phyloP scores from a whole-genome alignment of 306 rosid species.

The Gastrolobium bilobum region DNA sequence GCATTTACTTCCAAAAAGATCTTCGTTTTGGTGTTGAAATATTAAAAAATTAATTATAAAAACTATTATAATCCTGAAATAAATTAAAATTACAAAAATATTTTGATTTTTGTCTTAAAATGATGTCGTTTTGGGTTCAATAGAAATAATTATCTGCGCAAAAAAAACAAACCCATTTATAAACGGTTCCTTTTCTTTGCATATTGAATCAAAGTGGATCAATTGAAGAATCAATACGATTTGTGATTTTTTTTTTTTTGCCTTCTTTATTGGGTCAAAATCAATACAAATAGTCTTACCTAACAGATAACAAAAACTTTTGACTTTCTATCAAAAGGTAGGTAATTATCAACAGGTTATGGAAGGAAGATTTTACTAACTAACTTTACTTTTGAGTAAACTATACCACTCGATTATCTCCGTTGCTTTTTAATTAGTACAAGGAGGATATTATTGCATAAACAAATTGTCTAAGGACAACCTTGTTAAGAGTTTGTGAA shows the following conservation, averaged over 20 bases:
- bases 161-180: too few species aligned
- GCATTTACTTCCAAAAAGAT: too few species aligned
- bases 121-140: too few species aligned
- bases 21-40: too few species aligned
- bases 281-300: conserved; percentile 51
- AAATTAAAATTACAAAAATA: too few species aligned
- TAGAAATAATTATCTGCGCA: too few species aligned
- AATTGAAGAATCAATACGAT: neutral
- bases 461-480: conserved; percentile 36
- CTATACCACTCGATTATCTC: neutral
- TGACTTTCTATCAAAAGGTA: conserved; percentile 49
- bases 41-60: too few species aligned
- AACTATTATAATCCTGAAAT: too few species aligned
- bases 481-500: conserved; percentile 10
- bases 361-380: conserved; percentile 40
- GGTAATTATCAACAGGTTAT: conserved; percentile 20
- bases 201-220: conserved; percentile 1
- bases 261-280: conserved; percentile 28
- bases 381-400: conserved; percentile 46
- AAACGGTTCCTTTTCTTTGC: conserved; percentile 9
- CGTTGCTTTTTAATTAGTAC: conserved; percentile 33
- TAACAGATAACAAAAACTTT: conserved; percentile 53
- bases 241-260: neutral
- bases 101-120: too few species aligned
- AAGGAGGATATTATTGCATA: conserved; percentile 21